Evolutionary conservation across 371 early-diverging fungal species (phyloP).

Genomic region (Lichtheimia ornata): DNA sequence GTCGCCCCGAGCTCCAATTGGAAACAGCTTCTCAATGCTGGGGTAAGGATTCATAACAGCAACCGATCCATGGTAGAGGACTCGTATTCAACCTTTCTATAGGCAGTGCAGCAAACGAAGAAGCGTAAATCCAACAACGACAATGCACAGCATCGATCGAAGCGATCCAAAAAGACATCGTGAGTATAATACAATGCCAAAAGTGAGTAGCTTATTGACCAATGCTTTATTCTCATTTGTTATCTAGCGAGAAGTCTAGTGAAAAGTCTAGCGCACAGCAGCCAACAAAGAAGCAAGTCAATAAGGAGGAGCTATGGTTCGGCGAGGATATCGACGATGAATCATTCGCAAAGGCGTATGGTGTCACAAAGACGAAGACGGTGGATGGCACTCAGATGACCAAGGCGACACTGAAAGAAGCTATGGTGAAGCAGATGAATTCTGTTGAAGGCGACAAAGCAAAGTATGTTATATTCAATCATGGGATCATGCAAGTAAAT

Average conservation of each 20-base stretch:
- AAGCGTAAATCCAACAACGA: conserved; percentile 11
- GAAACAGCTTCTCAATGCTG: conserved; percentile 49
- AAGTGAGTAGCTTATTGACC: background rate
- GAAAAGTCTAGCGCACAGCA: conserved; percentile 6
- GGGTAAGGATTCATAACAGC: background rate
- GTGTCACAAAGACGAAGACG: conserved; percentile 22
- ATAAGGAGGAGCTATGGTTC: conserved; percentile 60
- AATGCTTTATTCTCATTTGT: background rate
- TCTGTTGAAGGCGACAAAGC: conserved; percentile 41
- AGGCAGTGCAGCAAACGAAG: conserved; percentile 11
- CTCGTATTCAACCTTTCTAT: background rate
- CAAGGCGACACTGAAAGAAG: conserved; percentile 18
- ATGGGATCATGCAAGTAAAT: background rate
- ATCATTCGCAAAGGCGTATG: conserved; percentile 51
- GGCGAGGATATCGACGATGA: conserved; percentile 59
- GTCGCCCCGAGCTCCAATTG: conserved; percentile 56
- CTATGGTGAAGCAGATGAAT: conserved; percentile 37
- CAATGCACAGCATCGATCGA: background rate
- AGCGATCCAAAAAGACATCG: conserved; percentile 13
- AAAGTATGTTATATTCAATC: conserved; percentile 29
- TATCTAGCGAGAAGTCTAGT: too few relatives aligned
- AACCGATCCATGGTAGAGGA: too few relatives aligned
- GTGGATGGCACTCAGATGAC: background rate
- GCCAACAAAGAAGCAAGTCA: conserved; percentile 23
- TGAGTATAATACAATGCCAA: background rate